Evolutionary conservation across 2,329 filamentous ascomycete species (phyloP).

Genomic region (Ophiostoma quercus): DNA sequence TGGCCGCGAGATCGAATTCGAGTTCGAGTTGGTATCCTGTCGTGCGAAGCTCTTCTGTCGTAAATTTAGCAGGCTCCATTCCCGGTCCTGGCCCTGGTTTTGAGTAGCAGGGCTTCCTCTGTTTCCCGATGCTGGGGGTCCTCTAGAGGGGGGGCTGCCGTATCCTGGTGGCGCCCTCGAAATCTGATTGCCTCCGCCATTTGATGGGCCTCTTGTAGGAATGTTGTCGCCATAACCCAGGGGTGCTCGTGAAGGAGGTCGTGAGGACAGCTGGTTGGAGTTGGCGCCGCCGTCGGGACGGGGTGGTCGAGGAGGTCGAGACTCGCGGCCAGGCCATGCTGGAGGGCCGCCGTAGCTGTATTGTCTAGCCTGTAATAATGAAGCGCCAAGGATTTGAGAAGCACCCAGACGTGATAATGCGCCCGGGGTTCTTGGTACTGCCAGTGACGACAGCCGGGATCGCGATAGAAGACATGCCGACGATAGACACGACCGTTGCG

Average conservation of each 20-base stretch:
- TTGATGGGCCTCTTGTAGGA: background rate
- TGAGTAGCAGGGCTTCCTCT: background rate
- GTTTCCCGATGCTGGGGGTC: background rate
- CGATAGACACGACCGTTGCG: slow-evolving; percentile 17
- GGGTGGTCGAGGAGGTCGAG: background rate
- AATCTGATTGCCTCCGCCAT: background rate
- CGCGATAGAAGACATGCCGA: slow-evolving; percentile 9
- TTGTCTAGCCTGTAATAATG: slow-evolving; percentile 14
- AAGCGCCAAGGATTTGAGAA: background rate
- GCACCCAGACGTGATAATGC: background rate
- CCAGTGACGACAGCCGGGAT: background rate
- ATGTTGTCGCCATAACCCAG: background rate
- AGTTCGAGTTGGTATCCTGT: background rate
- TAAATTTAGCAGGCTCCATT: slow-evolving; percentile 17
- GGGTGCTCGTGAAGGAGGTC: slow-evolving; percentile 1
- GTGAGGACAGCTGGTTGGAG: background rate
- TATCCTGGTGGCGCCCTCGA: background rate
- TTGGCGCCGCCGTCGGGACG: background rate
- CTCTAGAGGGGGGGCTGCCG: background rate
- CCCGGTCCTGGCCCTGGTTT: background rate
- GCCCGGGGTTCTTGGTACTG: background rate
- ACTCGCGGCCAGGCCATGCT: slow-evolving; percentile 4
- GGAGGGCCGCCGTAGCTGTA: slow-evolving; percentile 9
- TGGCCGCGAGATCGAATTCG: background rate
- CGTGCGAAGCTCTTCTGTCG: background rate